Evolutionary conservation across 768 basidiomycete genomes (phyloP), one percentile per base, ranked within the genome.

Genomic region (Scleroderma bovista): DNA sequence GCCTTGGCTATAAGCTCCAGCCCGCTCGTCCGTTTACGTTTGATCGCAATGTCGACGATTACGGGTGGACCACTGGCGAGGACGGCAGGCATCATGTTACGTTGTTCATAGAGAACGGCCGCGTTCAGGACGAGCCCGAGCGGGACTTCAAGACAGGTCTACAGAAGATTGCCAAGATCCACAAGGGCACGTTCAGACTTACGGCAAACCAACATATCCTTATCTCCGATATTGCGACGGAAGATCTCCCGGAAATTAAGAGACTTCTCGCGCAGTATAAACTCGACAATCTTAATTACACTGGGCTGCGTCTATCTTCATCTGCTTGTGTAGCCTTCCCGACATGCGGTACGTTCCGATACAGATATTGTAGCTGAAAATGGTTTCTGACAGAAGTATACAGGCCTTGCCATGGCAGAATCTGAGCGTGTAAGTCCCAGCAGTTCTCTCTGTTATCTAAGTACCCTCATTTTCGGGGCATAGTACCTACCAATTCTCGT

Each of bases 241-340:
- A 78, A 60, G 84, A 97, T 51, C 65, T 95, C 32, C 77, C 80
- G 2, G 70, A 72, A 61, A 93, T 98, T 65, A 93, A 93, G 75
- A 61, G 65, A 11, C 67, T 98, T 26, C 72, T 99, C 32, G 75
- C 80, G 37, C 77, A 90, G 72, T 94, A 93, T 72, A 88, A 88
- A 68, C 75, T 98, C 42, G 94, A 98, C 68, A 92, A 94, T 60
- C 65, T 97, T 48, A 75, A 81, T 46, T 83, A 82, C 57, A 80
- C 82, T 12, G 94, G 79, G 4, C 66, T 98, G 59, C 78, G 95
- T 46, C 70, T 97, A 43, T 89, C 92, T 6, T 89, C 88, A 8
- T 94, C 93, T 13, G 95, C 96, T 13, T 99, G 96, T 70, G 96
- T 99, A 50, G 86, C 95, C 2, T 93, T 98, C 77, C 96, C 96